These are phyloP conservation scores for Candida glucosophila DNA, from an alignment of 1,139 yeast genomes.

Conservation along the genomic window DNA sequence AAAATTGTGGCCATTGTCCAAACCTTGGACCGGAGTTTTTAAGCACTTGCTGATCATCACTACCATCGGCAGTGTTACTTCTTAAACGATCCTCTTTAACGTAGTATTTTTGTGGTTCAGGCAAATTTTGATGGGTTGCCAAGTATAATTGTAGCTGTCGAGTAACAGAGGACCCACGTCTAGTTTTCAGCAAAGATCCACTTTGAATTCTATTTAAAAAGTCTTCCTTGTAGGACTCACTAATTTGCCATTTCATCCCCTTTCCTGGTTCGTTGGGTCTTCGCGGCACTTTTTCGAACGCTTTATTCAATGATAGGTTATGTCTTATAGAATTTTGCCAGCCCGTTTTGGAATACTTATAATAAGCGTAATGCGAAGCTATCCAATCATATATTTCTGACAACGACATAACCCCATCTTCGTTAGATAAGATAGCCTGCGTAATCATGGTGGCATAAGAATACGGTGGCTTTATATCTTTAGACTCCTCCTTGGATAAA, in stretches of 20 bases:
- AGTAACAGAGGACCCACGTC: slow-evolving; percentile 74
- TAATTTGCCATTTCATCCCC: slow-evolving; percentile 98
- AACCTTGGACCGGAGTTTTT: slow-evolving; percentile 13
- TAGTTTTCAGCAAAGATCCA: slow-evolving; percentile 64
- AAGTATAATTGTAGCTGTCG: slow-evolving; percentile 70
- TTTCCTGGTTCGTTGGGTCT: slow-evolving; percentile 96
- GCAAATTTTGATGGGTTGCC: slow-evolving; percentile 61
- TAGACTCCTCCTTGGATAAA: slow-evolving; percentile 80
- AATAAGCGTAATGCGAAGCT: slow-evolving; percentile 78
- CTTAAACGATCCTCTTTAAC: slow-evolving; percentile 11
- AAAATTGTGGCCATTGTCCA: no score
- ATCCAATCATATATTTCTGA: slow-evolving; percentile 93
- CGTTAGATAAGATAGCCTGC: slow-evolving; percentile 85
- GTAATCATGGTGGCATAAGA: slow-evolving; percentile 98
- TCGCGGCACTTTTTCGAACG: slow-evolving; percentile 87
- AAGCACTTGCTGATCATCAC: slow-evolving; percentile 7
- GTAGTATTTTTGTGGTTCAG: slow-evolving; percentile 35
- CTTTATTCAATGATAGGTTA: slow-evolving; percentile 50
- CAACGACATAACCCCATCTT: slow-evolving; percentile 80
- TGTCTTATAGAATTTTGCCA: slow-evolving; percentile 60
- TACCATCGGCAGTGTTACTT: slow-evolving; percentile 2
- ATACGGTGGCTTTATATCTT: slow-evolving; percentile 92
- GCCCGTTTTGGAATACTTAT: slow-evolving; percentile 88
- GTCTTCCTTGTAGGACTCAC: slow-evolving; percentile 76
- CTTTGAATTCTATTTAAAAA: slow-evolving; percentile 70